These are phyloP conservation scores for Ceriops zippeliana DNA, from an alignment of 345 rosid genomes.

Conservation along the genomic window DNA sequence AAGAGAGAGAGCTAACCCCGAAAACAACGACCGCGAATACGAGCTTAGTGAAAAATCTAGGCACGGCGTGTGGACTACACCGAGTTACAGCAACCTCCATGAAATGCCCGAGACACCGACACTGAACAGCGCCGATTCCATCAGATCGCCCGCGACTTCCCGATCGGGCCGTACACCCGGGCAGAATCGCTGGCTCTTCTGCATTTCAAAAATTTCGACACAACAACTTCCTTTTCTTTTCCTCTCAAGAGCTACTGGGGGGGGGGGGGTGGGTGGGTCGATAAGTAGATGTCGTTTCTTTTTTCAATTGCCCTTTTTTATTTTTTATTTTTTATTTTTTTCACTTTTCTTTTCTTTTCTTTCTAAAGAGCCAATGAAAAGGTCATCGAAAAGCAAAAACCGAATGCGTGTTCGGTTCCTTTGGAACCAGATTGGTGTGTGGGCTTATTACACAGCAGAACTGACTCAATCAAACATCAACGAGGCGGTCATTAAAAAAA, in stretches of 20 bases:
- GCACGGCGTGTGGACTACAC: slow-evolving; percentile 29
- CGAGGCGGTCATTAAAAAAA: too few relatives aligned
- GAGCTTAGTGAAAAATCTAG: slow-evolving; percentile 39
- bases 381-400: background rate
- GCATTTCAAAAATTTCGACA: slow-evolving; percentile 15
- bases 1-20: slow-evolving; percentile 46
- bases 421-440: background rate
- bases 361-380: background rate
- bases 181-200: slow-evolving; percentile 19
- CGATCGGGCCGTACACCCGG: slow-evolving; percentile 14
- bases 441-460: background rate
- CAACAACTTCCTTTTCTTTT: too few relatives aligned
- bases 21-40: slow-evolving; percentile 46
- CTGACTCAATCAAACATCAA: background rate
- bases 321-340: too few relatives aligned
- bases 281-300: too few relatives aligned
- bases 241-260: too few relatives aligned
- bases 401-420: background rate
- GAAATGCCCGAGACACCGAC: slow-evolving; percentile 34
- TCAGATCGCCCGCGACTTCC: slow-evolving; percentile 23
- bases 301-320: too few relatives aligned
- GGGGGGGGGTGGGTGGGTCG: too few relatives aligned
- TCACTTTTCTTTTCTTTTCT: too few relatives aligned
- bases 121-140: slow-evolving; percentile 30
- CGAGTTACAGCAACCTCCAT: slow-evolving; percentile 69